Base-by-base conservation (phyloP, 202 grass and related monocot genomes). In the Musa balbisiana region DNA sequence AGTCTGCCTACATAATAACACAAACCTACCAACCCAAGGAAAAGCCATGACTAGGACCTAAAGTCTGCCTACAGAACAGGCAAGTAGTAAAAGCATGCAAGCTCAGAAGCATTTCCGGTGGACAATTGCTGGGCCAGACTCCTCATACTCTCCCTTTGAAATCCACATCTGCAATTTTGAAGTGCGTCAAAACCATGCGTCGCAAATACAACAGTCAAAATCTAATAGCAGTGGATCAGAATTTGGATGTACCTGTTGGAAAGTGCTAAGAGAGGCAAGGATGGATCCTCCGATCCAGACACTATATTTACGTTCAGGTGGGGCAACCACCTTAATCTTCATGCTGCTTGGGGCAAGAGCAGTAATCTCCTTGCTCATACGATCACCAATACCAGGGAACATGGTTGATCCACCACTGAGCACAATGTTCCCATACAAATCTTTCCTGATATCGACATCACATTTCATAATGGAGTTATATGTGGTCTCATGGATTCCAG, bases 391-490 rank as follows among this genome's bases (percentile, higher is more conserved):
- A 5, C 73, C 73, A 49, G 73, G 55, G 26, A 75, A 75, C 73
- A 75, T 62, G 16, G 73, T 75, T 49, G 73, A 59, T 56, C 73
- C 73, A 29, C 73, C 54, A 49, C 73, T 75, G 27, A 75, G 73
- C 9, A 75, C 73, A 43, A 75, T 55, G 19, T 75, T 75, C 15
- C 73, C 73, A 49, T 75, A 75, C 73, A 75, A 49, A 75, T 75
- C 73, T 56, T 75, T 75, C 73, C 55, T 75, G 73, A 75, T 75
- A 49, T 75, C 73, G 11, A 75, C 73, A 21, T 75, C 73, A 50
- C 73, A 75, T 43, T 75, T 75, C 73, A 75, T 75, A 21, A 75
- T 75, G 53, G 73, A 75, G 55, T 75, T 75, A 20, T 75, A 75
- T 49, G 73, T 75, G 55, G 73, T 75, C 73, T 75, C 73, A 49